These are phyloP conservation scores for Botrytis elliptica DNA, from an alignment of 2,329 filamentous ascomycete genomes.

Conservation along the genomic window DNA sequence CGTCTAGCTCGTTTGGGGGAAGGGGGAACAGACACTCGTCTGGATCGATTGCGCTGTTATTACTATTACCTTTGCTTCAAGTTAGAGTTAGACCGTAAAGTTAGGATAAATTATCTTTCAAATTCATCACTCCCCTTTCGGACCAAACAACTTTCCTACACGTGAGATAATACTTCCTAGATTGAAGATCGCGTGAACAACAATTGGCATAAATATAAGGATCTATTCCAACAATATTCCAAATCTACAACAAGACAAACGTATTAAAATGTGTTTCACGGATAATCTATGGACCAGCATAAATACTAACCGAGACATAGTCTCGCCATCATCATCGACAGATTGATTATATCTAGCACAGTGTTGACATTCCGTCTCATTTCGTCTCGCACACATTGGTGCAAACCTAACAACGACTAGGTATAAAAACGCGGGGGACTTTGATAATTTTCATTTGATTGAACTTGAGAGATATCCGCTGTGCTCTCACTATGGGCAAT, in stretches of 20 bases:
- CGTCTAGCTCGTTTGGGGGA: neutral
- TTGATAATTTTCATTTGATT: neutral
- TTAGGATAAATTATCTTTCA: neutral
- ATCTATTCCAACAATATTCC: neutral
- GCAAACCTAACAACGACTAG: neutral
- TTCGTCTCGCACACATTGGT: neutral
- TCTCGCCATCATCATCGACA: neutral
- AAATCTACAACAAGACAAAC: neutral
- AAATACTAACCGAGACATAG: neutral
- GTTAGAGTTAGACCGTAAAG: too few relatives aligned
- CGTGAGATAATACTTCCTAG: neutral
- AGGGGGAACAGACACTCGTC: neutral
- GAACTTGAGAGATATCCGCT: neutral
- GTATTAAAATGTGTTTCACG: neutral
- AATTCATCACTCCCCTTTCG: neutral
- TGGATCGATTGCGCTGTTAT: neutral
- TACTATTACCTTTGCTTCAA: too few relatives aligned
- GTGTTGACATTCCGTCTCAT: neutral
- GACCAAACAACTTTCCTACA: neutral
- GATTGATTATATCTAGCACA: rapidly evolving
- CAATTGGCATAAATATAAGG: neutral
- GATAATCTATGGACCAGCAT: neutral
- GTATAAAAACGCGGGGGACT: neutral
- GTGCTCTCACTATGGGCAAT: neutral
- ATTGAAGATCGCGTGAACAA: neutral